Evolutionary conservation across 495 filamentous ascomycete genomes (phyloP), one percentile per base, ranked within the genome.

Genomic region (Lepraria neglecta): DNA sequence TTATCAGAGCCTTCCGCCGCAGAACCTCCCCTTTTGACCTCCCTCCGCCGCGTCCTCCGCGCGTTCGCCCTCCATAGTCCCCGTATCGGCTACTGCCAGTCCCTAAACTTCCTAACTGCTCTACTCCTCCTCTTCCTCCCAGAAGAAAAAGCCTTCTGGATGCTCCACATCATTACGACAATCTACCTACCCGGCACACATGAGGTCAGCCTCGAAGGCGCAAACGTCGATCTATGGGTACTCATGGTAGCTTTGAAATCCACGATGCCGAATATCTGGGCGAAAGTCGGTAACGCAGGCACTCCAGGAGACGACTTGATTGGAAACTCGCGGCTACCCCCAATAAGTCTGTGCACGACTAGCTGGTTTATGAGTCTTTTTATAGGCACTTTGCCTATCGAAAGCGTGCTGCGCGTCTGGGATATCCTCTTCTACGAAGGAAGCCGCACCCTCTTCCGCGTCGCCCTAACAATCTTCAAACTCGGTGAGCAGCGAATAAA

Each of bases 301-400:
- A 73, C 78, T 27, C 47, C 66, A 14, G 59, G 58, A n/a, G 73
- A 68, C 31, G 58, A 65, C 28, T 35, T 64, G 24, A 64, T 53
- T 12, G 72, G 80, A 19, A 80, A 75, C 24, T 79, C 81, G 24
- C 84, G 88, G 3, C 76, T 96, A 9, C 94, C 94, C 0, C 89
- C 94, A 12, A 91, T 98, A 66, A 92, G 90, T 10, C 81, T 98
- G 2, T 92, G 91, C 62, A 87, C 92, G 68, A 96, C 92, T 2
- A 87, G 91, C n/a, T 98, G 94, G 94, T 95, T 98, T 72, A 98
- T 98, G 94, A 91, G 87, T 17, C 86, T 91, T 48, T 97, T 94
- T 72, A 92, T 97, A 71, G 91, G 92, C 42, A 95, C 87, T 1
- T 73, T 98, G 31, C 94, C 94, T 19, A 88, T 95, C 65, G 94